A percentile compares a stretch with the other conserved stretches of the same genome.
phyloP scores from a whole-genome alignment of 768 basidiomycete species.

The Lentinula sp. region DNA sequence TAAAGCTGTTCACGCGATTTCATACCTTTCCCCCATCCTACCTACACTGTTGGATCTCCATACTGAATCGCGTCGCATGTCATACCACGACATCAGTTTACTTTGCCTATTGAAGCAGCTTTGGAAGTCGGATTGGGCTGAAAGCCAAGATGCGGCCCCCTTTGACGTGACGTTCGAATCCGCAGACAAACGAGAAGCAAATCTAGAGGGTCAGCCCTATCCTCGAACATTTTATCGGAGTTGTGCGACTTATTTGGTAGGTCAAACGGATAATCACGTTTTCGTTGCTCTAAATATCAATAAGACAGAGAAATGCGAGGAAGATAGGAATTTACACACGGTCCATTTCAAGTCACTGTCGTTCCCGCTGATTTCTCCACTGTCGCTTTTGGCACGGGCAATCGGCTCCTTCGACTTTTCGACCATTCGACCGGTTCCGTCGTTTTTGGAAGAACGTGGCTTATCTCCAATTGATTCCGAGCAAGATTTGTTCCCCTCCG shows the following conservation, averaged over 20 bases:
- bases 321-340: not conserved
- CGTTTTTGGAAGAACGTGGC: constrained; percentile 16
- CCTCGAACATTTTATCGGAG: constrained; percentile 37
- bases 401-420: constrained; percentile 34
- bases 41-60: constrained; percentile 33
- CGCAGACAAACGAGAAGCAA: constrained; percentile 33
- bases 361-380: constrained; percentile 9
- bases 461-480: not conserved
- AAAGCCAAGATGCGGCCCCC: constrained; percentile 37
- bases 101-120: constrained; percentile 27
- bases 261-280: not conserved
- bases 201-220: constrained; percentile 28
- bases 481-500: not conserved
- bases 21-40: constrained; percentile 38
- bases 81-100: constrained; percentile 31
- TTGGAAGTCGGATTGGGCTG: constrained; percentile 44
- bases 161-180: constrained; percentile 43
- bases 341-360: constrained; percentile 3
- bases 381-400: constrained; percentile 20
- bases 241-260: constrained; percentile 32
- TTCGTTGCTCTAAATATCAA: not conserved
- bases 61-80: constrained; percentile 34
- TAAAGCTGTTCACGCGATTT: constrained; percentile 32
- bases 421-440: constrained; percentile 26
- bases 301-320: constrained; percentile 7